Conservation (phyloP, 371 early-diverging fungal genomes). For the Phascolomyces articulosus region DNA sequence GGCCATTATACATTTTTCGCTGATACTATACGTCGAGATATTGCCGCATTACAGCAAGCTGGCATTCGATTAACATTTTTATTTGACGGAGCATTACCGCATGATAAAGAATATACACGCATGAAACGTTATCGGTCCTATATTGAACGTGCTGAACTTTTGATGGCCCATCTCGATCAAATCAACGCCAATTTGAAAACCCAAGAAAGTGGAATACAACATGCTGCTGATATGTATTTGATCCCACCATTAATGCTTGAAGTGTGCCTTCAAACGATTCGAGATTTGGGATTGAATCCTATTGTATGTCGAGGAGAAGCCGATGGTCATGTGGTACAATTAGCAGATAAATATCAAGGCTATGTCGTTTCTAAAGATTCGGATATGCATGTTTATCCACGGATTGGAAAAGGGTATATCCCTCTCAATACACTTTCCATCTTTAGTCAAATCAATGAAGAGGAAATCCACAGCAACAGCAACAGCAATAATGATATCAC, state of each 20-base stretch:
- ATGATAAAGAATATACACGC: conserved; percentile 55
- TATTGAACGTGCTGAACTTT: conserved; percentile 33
- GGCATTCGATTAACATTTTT: conserved; percentile 48
- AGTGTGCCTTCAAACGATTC: conserved; percentile 48
- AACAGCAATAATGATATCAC: conserved; percentile 3
- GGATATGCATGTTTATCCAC: conserved; percentile 61
- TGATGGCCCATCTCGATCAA: conserved; percentile 21
- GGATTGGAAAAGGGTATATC: conserved; percentile 55
- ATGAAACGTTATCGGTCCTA: conserved; percentile 52
- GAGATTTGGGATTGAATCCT: conserved; percentile 30
- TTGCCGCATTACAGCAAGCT: conserved; percentile 29
- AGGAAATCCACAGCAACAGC: conserved; percentile 3
- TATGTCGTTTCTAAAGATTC: conserved; percentile 64
- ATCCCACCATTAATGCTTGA: conserved; percentile 61
- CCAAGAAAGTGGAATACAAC: conserved; percentile 17
- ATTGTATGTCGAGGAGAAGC: conserved; percentile 57
- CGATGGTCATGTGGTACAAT: conserved; percentile 49
- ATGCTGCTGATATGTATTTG: conserved; percentile 44
- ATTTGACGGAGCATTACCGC: conserved; percentile 62
- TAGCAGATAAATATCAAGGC: conserved; percentile 45
- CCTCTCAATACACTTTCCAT: conserved; percentile 49
- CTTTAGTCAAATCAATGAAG: neutral
- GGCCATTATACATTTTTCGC: conserved; percentile 49
- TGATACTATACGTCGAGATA: conserved; percentile 29
- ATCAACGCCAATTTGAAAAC: conserved; percentile 27